Conservation (phyloP, 2,329 filamentous ascomycete species). For the Metarhizium album region DNA sequence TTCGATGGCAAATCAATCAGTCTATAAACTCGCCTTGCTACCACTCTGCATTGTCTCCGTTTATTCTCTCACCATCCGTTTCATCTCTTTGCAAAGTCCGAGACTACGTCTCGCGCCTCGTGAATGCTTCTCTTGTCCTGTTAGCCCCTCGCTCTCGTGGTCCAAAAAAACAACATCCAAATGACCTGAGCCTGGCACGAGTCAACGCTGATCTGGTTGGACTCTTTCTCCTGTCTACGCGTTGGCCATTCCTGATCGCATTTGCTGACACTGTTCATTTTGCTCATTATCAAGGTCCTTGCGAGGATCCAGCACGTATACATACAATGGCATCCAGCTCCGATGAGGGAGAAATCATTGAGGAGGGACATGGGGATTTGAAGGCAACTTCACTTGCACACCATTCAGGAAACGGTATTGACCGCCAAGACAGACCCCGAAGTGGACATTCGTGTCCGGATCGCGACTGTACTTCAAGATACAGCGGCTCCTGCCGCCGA, state of each 20-base stretch:
- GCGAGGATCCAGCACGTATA: slow-evolving; percentile 11
- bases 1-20: background rate
- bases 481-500: slow-evolving; percentile 31
- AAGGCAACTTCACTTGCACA: slow-evolving; percentile 85
- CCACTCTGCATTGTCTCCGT: background rate
- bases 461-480: slow-evolving; percentile 32
- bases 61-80: background rate
- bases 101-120: background rate
- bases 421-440: slow-evolving; percentile 79
- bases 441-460: slow-evolving; percentile 50
- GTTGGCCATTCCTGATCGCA: slow-evolving; percentile 16
- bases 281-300: slow-evolving; percentile 5
- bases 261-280: slow-evolving; percentile 23
- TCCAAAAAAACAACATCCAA: slow-evolving; percentile 7
- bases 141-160: slow-evolving; percentile 2
- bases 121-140: background rate
- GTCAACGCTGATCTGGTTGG: slow-evolving; percentile 32
- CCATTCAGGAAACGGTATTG: slow-evolving; percentile 73
- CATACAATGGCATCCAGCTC: slow-evolving; percentile 45
- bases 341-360: slow-evolving; percentile 80
- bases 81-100: background rate
- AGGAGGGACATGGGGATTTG: slow-evolving; percentile 50
- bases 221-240: slow-evolving; percentile 26
- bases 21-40: background rate
- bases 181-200: slow-evolving; percentile 22